Evolutionary conservation across 371 early-diverging fungal genomes (phyloP).

Genomic region (Mucor piriformis): DNA sequence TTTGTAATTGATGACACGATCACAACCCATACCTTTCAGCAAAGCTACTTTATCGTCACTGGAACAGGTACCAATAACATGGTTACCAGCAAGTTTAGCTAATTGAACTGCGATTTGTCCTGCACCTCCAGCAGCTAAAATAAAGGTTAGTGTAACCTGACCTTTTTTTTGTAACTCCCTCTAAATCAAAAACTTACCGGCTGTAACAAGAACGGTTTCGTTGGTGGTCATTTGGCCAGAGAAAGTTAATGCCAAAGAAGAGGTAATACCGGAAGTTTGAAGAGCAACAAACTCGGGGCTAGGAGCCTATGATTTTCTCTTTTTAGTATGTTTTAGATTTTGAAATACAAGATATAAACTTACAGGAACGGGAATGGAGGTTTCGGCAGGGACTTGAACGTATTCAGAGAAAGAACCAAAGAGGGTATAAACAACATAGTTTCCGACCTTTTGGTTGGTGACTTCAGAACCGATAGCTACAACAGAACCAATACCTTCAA

Average conservation of each 20-base stretch:
- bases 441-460: conserved; percentile 39
- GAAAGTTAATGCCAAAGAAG: conserved; percentile 47
- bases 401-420: conserved; percentile 65
- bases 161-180: too few relatives aligned
- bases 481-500: conserved; percentile 61
- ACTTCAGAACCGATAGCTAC: conserved; percentile 51
- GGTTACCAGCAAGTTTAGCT: conserved; percentile 52
- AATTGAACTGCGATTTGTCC: conserved; percentile 57
- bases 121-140: conserved; percentile 52
- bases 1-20: conserved; percentile 54
- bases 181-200: too few relatives aligned
- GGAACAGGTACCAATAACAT: conserved; percentile 58
- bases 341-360: not conserved
- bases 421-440: conserved; percentile 35
- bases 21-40: conserved; percentile 50
- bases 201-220: conserved; percentile 48
- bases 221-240: conserved; percentile 38
- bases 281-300: conserved; percentile 47
- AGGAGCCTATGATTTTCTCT: conserved; percentile 19
- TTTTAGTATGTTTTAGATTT: not conserved
- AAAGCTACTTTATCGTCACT: conserved; percentile 48
- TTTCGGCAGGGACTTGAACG: conserved; percentile 27
- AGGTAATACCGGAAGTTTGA: conserved; percentile 59
- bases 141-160: not conserved
- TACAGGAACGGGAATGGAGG: conserved; percentile 50